phyloP scores from a whole-genome alignment of 306 rosid species.

The Cotoneaster glaucophyllus region DNA sequence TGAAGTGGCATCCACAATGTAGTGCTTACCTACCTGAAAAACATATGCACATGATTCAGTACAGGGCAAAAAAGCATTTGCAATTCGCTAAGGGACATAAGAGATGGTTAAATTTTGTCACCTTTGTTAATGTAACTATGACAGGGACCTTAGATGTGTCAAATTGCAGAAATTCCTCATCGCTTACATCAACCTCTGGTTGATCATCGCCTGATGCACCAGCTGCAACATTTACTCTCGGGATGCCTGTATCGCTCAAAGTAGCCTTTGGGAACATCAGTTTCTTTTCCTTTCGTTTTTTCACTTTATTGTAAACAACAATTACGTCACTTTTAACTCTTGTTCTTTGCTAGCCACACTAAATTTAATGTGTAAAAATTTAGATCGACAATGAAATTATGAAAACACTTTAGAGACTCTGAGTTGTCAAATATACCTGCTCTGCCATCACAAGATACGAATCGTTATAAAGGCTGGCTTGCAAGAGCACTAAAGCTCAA shows the following conservation, averaged over 20 bases:
- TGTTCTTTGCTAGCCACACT: too few relatives aligned
- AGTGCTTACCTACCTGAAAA: slow-evolving; percentile 66
- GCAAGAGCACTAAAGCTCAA: background rate
- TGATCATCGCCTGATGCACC: slow-evolving; percentile 50
- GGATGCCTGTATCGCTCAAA: slow-evolving; percentile 78
- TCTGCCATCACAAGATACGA: background rate
- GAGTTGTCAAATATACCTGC: background rate
- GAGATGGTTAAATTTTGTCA: slow-evolving; percentile 6
- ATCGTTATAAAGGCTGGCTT: background rate
- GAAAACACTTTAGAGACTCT: background rate
- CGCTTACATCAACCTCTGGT: slow-evolving; percentile 74
- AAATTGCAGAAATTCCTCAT: slow-evolving; percentile 84
- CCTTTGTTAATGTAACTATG: slow-evolving; percentile 83
- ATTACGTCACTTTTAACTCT: background rate
- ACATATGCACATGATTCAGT: background rate
- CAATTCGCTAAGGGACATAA: background rate
- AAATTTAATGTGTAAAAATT: background rate
- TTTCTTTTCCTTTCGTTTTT: too few relatives aligned
- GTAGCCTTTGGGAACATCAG: slow-evolving; percentile 58
- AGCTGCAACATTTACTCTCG: slow-evolving; percentile 58
- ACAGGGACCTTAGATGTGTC: slow-evolving; percentile 78
- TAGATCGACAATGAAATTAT: background rate
- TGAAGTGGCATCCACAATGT: slow-evolving; percentile 72
- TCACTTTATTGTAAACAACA: background rate
- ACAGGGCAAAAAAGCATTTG: background rate